Conservation (phyloP, 192 early-diverging fungal genomes). For the Gamsiella multidivaricata region DNA sequence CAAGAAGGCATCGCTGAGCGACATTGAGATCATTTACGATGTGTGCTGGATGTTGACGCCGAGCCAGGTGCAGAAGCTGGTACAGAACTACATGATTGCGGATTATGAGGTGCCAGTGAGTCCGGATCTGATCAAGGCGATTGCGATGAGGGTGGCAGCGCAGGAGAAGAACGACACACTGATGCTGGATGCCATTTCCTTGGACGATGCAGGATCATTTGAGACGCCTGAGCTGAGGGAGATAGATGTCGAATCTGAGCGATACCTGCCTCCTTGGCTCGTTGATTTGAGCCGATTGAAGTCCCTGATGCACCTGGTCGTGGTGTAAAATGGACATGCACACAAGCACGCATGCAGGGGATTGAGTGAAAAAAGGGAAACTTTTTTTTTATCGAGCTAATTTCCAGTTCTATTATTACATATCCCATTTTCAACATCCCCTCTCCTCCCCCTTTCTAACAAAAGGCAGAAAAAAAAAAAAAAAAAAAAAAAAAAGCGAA, state of each 20-base stretch:
- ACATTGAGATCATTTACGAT: constrained; percentile 99
- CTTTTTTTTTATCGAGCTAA: constrained; percentile 1
- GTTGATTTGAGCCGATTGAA: constrained; percentile 48
- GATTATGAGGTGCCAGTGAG: constrained; percentile 95
- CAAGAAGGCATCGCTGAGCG: constrained; percentile 83
- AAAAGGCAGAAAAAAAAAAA: too few species aligned
- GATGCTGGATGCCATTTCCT: constrained; percentile 83
- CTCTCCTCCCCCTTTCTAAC: too few species aligned
- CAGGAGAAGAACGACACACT: constrained; percentile 92
- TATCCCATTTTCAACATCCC: neutral
- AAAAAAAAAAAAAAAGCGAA: too few species aligned
- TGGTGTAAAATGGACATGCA: constrained; percentile 47
- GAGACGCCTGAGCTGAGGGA: constrained; percentile 65
- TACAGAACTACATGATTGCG: constrained; percentile 93
- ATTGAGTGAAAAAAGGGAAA: neutral
- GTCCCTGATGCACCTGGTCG: constrained; percentile 47
- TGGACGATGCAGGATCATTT: constrained; percentile 70
- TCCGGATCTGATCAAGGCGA: constrained; percentile 89
- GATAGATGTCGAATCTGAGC: constrained; percentile 46
- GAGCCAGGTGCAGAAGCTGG: constrained; percentile 97
- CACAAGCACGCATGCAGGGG: too few species aligned
- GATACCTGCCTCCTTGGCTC: constrained; percentile 62
- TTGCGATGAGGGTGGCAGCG: constrained; percentile 82
- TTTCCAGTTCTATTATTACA: neutral
- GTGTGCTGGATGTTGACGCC: constrained; percentile 97